phyloP scores from a whole-genome alignment of 2,329 filamentous ascomycete species.

The Lecanoromycetidae sp. region DNA sequence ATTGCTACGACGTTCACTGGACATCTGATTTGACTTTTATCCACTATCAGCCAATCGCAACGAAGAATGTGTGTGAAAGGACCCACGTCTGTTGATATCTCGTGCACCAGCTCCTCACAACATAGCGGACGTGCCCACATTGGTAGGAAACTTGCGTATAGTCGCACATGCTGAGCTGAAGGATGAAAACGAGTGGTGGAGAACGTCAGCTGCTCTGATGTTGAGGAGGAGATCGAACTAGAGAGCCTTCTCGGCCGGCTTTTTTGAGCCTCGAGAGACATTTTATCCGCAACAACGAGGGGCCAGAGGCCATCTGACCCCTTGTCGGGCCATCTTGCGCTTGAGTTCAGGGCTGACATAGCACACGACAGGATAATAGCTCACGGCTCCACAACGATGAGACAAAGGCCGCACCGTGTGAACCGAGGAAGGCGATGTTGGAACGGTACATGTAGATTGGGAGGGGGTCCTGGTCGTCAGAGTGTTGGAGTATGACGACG shows the following conservation, averaged over 20 bases:
- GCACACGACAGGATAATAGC: neutral
- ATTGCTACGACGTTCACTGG: conserved; percentile 43
- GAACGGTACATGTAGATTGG: no score
- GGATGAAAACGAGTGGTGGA: neutral
- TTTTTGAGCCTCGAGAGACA: conserved; percentile 2
- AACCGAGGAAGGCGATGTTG: neutral
- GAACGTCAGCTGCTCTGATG: neutral
- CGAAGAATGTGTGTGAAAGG: conserved; percentile 22
- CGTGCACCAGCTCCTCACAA: conserved; percentile 44
- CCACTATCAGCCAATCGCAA: conserved; percentile 27
- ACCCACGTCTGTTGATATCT: conserved; percentile 24
- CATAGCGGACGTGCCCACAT: conserved; percentile 44
- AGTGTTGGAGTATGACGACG: neutral
- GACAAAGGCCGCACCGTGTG: neutral
- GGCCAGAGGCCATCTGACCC: conserved; percentile 6
- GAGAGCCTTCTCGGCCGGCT: neutral
- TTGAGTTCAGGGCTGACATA: conserved; percentile 6
- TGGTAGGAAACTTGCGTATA: conserved; percentile 47
- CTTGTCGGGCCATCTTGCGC: conserved; percentile 1
- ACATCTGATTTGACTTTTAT: conserved; percentile 29
- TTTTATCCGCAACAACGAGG: conserved; percentile 18
- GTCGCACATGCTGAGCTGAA: conserved; percentile 39
- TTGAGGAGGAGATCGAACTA: neutral
- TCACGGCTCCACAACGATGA: neutral
- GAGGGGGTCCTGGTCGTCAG: no score